Evolutionary conservation across 2,329 filamentous ascomycete species (phyloP).

Genomic region (Xylariaceae sp.): DNA sequence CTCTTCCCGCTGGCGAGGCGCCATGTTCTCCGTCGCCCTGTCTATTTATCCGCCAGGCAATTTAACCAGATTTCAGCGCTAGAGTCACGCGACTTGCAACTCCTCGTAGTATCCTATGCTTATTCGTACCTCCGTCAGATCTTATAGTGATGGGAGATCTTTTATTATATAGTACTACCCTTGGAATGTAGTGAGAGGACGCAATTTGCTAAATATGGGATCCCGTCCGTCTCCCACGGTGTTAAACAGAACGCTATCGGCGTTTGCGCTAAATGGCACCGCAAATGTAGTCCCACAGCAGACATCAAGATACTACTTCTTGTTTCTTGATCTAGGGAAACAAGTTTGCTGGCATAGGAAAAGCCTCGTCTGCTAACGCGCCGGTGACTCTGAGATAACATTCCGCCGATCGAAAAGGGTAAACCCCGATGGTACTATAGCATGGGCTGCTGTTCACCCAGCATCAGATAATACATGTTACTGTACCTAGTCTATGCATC

Average conservation of each 20-base stretch:
- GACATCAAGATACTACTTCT: neutral
- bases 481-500: neutral
- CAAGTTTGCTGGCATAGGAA: neutral
- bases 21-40: neutral
- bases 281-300: constrained; percentile 6
- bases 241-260: neutral
- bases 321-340: constrained; percentile 1
- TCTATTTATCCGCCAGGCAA: constrained; percentile 23
- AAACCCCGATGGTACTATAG: neutral
- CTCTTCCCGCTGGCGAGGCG: constrained; percentile 5
- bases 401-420: neutral
- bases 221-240: neutral
- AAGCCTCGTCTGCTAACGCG: neutral
- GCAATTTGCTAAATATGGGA: constrained; percentile 10
- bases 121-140: neutral
- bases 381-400: neutral
- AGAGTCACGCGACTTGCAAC: constrained; percentile 5
- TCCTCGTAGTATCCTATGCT: constrained; percentile 9
- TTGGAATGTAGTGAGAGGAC: neutral
- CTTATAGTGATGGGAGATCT: neutral
- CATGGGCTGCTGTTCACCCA: neutral
- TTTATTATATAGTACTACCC: constrained; percentile 7
- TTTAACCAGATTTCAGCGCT: constrained; percentile 15
- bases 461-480: neutral
- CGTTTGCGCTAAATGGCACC: neutral